phyloP scores from a whole-genome alignment of 73 alveolate genomes.

The Paramecium octaurelia region DNA sequence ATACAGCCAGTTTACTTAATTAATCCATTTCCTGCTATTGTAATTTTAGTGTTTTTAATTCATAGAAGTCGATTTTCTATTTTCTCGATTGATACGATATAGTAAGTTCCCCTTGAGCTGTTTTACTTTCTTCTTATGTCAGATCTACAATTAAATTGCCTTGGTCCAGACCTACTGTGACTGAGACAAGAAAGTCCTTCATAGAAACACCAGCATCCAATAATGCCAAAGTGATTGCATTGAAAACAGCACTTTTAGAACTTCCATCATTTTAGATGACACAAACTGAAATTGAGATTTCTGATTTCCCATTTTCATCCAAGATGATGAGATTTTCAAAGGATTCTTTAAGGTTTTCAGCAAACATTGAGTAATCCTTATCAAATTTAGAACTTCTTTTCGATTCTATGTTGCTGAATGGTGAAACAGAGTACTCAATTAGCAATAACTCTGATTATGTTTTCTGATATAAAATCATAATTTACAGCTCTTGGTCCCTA shows the following conservation, averaged over 20 bases:
- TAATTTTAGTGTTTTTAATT: slow-evolving; percentile 28
- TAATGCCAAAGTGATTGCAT: slow-evolving; percentile 93
- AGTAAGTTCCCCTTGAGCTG: slow-evolving; percentile 31
- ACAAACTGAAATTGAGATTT: slow-evolving; percentile 65
- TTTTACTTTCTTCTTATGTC: background rate
- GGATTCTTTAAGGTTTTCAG: slow-evolving; percentile 53
- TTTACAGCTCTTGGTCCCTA: slow-evolving; percentile 59
- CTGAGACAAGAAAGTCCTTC: slow-evolving; percentile 82
- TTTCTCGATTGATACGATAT: background rate
- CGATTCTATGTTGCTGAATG: slow-evolving; percentile 55
- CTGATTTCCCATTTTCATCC: slow-evolving; percentile 58
- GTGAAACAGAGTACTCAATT: slow-evolving; percentile 41
- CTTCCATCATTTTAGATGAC: slow-evolving; percentile 94
- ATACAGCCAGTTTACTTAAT: background rate
- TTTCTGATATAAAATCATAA: background rate
- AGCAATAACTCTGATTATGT: background rate
- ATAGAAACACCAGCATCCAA: slow-evolving; percentile 91
- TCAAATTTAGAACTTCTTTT: slow-evolving; percentile 53
- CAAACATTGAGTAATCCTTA: slow-evolving; percentile 53
- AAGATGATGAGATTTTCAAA: slow-evolving; percentile 52
- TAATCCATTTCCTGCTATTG: background rate
- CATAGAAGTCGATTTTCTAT: slow-evolving; percentile 7
- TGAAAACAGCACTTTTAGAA: slow-evolving; percentile 90
- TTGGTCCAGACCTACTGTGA: slow-evolving; percentile 62
- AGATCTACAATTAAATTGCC: slow-evolving; percentile 1